Percentiles rank a stretch among this genome's conserved stretches.
Evolutionary conservation across 495 filamentous ascomycete species (phyloP).

Genomic region (Xylaria acuta): DNA sequence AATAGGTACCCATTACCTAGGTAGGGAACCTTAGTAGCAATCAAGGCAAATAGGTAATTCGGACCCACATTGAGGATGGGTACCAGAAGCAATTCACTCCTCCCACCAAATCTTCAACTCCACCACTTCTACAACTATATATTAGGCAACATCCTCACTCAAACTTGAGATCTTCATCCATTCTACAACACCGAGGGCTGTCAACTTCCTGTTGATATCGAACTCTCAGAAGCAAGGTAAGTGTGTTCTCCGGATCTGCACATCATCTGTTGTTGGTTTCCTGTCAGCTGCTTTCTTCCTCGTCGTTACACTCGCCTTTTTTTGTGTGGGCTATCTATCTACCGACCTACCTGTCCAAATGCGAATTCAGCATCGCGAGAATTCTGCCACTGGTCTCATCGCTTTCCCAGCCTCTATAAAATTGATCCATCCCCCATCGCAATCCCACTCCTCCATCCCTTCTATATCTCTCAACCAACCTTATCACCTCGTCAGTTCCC

Average conservation of each 20-base stretch:
- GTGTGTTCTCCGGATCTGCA: not conserved
- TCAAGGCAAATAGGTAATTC: not conserved
- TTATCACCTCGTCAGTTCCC: not conserved
- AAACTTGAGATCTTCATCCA: not conserved
- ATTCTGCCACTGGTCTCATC: not conserved
- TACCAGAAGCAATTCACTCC: not conserved
- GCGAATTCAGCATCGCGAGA: not conserved
- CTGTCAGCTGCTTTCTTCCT: not conserved
- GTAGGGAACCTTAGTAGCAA: not conserved
- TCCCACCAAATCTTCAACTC: not conserved
- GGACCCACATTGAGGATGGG: not conserved
- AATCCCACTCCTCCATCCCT: not conserved
- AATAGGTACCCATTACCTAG: not conserved
- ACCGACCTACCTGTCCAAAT: not conserved
- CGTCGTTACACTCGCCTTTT: not conserved
- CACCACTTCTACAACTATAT: not conserved
- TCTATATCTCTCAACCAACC: not conserved
- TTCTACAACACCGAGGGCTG: not conserved
- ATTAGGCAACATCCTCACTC: not conserved
- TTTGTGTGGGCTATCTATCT: not conserved
- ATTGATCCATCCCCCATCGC: not conserved
- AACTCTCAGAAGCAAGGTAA: slow-evolving; percentile 10
- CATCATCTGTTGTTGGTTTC: not conserved
- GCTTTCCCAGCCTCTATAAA: not conserved
- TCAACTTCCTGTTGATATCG: not conserved